These are phyloP conservation scores for Ceriops zippeliana DNA, from an alignment of 345 rosid genomes.

Conservation along the genomic window DNA sequence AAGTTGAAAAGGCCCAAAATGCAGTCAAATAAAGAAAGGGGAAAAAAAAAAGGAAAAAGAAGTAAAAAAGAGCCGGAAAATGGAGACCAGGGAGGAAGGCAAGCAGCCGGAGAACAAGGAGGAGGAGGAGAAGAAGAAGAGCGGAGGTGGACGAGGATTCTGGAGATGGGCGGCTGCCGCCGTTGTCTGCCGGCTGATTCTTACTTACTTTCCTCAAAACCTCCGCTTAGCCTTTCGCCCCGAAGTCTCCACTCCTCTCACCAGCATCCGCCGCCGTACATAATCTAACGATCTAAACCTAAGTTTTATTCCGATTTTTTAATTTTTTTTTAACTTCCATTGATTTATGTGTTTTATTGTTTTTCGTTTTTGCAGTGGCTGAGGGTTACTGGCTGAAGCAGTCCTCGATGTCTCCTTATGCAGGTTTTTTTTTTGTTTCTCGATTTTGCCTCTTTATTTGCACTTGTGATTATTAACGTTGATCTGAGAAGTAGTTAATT, in stretches of 20 bases:
- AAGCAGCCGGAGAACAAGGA: slow-evolving; percentile 3
- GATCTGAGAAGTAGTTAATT: slow-evolving; percentile 1
- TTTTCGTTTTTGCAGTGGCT: slow-evolving; percentile 48
- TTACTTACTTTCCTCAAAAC: slow-evolving; percentile 52
- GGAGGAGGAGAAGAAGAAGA: neutral
- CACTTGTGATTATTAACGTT: neutral
- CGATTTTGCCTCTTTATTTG: neutral
- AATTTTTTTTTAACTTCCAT: too few relatives aligned
- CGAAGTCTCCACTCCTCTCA: slow-evolving; percentile 92
- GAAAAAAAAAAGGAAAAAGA: neutral
- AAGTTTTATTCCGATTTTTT: neutral
- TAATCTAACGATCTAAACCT: neutral
- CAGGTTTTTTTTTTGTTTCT: slow-evolving; percentile 41
- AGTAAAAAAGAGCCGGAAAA: neutral
- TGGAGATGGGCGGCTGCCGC: slow-evolving; percentile 55
- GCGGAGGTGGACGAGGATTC: slow-evolving; percentile 28
- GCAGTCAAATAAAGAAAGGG: neutral
- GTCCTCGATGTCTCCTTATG: slow-evolving; percentile 80
- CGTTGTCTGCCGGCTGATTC: slow-evolving; percentile 42
- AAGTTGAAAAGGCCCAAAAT: neutral
- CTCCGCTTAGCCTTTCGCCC: slow-evolving; percentile 82
- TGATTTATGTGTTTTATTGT: neutral
- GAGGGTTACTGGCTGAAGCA: slow-evolving; percentile 99
- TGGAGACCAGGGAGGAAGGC: slow-evolving; percentile 13
- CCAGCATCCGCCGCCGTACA: slow-evolving; percentile 91